These are phyloP conservation scores for Petunia axillaris DNA, from an alignment of 257 asterid genomes.

Conservation along the genomic window DNA sequence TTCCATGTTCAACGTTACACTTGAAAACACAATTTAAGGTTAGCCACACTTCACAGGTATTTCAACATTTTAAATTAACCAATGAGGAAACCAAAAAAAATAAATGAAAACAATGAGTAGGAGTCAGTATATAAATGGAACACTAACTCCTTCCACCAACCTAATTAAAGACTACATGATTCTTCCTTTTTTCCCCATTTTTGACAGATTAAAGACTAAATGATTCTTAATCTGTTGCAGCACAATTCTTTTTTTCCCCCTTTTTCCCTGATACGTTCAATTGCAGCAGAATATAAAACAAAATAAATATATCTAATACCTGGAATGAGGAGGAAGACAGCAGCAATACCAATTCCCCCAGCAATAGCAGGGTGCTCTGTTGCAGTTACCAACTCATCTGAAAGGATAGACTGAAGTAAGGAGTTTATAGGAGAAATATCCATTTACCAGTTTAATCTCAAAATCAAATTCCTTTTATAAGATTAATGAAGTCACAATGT, in stretches of 20 bases:
- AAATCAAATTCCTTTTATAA: conserved; percentile 7
- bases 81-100: neutral
- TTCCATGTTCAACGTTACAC: neutral
- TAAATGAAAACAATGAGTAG: neutral
- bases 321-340: conserved; percentile 67
- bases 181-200: too few relatives aligned
- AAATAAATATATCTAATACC: conserved; percentile 46
- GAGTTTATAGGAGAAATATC: neutral
- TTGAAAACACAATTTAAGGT: neutral
- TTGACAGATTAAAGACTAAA: too few relatives aligned
- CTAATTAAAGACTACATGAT: neutral
- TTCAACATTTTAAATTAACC: neutral
- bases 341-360: conserved; percentile 72
- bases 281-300: neutral
- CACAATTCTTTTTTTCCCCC: too few relatives aligned
- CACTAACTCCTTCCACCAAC: neutral
- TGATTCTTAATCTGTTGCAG: neutral
- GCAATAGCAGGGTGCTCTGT: conserved; percentile 71
- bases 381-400: conserved; percentile 59
- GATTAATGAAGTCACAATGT: neutral
- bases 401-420: conserved; percentile 9
- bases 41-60: neutral
- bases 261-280: too few relatives aligned
- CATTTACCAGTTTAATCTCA: neutral
- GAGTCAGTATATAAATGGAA: neutral